A percentile compares a stretch with the other conserved stretches of the same genome.
Evolutionary conservation across 1,284 basidiomycete genomes (phyloP).

Genomic region (Chondrostereum purpureum): DNA sequence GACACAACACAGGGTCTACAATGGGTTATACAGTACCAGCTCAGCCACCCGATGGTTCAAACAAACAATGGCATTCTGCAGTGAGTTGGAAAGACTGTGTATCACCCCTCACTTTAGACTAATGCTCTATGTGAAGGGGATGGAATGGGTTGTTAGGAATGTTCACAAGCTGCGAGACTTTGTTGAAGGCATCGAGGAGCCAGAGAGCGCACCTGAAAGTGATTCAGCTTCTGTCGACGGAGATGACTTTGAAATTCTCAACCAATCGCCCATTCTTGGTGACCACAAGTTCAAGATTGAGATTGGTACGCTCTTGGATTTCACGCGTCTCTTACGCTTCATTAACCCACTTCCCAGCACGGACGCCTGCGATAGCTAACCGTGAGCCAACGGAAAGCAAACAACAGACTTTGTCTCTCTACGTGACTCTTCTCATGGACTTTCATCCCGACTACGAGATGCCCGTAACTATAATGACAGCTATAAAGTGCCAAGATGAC

Average conservation of each 20-base stretch:
- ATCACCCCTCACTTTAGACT: slow-evolving; percentile 1
- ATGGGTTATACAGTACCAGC: slow-evolving; percentile 18
- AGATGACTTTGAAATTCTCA: slow-evolving; percentile 49
- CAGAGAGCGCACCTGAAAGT: neutral
- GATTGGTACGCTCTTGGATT: slow-evolving; percentile 35
- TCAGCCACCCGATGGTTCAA: slow-evolving; percentile 33
- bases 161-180: slow-evolving; percentile 48
- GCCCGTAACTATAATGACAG: slow-evolving; percentile 63
- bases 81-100: slow-evolving; percentile 26
- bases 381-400: slow-evolving; percentile 15
- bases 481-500: slow-evolving; percentile 62
- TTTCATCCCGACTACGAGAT: slow-evolving; percentile 53
- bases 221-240: slow-evolving; percentile 15
- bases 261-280: slow-evolving; percentile 58
- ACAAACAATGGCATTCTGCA: slow-evolving; percentile 55
- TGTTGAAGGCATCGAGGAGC: slow-evolving; percentile 36
- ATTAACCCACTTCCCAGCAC: no score
- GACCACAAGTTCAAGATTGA: slow-evolving; percentile 71
- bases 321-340: no score
- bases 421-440: slow-evolving; percentile 58
- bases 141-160: slow-evolving; percentile 60
- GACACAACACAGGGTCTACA: slow-evolving; percentile 10
- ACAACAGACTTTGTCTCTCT: slow-evolving; percentile 47
- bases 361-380: no score
- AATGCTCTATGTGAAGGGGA: slow-evolving; percentile 41